phyloP scores from a whole-genome alignment of 164 flowering plant genomes.

The Umbilicus rupestris region DNA sequence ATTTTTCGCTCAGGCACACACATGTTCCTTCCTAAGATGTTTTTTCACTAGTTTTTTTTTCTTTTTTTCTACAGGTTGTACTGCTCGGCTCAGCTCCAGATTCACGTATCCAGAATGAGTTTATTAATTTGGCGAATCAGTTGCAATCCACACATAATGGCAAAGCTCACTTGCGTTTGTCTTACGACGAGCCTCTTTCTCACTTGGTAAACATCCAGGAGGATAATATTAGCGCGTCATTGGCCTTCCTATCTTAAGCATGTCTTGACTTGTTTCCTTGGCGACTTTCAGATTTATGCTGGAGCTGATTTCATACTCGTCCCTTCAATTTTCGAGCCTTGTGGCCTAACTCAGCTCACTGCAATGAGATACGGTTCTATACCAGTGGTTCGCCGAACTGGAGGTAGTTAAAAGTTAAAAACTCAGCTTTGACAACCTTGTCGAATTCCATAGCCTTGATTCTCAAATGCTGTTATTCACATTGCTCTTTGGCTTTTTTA shows the following conservation, averaged over 20 bases:
- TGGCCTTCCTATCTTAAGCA: too few species aligned
- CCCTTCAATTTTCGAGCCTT: slow-evolving; percentile 97
- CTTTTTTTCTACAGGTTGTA: slow-evolving; percentile 51
- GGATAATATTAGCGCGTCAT: too few species aligned
- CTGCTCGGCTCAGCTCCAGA: slow-evolving; percentile 98
- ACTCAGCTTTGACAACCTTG: neutral
- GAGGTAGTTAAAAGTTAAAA: slow-evolving; percentile 40
- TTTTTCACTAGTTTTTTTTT: too few species aligned
- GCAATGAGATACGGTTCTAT: slow-evolving; percentile 98
- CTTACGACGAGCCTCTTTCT: slow-evolving; percentile 96
- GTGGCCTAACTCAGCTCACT: slow-evolving; percentile 88
- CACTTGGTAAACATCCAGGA: slow-evolving; percentile 54
- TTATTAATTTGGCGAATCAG: slow-evolving; percentile 74
- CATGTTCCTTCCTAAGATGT: too few species aligned
- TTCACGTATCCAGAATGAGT: slow-evolving; percentile 89
- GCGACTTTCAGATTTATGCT: slow-evolving; percentile 64
- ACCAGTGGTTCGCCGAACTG: slow-evolving; percentile 93
- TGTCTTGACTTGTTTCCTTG: slow-evolving; percentile 7
- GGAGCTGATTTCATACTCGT: slow-evolving; percentile 91
- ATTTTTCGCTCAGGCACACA: too few species aligned
- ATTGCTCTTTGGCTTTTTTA: neutral
- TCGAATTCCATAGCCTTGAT: neutral
- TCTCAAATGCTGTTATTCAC: neutral
- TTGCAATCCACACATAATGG: slow-evolving; percentile 67
- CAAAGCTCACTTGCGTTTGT: slow-evolving; percentile 72